Conservation (phyloP, 805 yeast genomes). For the Saccharomycopsis synnaedendra region DNA sequence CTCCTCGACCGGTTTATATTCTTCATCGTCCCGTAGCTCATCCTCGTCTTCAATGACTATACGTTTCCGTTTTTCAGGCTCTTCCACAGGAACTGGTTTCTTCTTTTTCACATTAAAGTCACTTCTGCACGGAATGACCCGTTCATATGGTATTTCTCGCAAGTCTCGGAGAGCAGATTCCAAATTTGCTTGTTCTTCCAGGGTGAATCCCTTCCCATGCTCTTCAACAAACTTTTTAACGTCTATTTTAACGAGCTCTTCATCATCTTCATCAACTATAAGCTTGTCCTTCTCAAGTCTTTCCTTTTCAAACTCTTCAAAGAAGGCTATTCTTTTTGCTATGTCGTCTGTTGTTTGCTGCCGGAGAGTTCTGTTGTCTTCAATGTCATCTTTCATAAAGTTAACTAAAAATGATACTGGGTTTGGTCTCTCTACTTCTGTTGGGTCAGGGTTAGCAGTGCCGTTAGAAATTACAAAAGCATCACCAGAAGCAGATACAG, state of each 20-base stretch:
- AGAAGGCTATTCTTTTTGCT: constrained; percentile 20
- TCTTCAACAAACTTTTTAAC: background rate
- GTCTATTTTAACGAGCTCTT: constrained; percentile 17
- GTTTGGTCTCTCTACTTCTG: constrained; percentile 5
- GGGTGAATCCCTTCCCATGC: background rate
- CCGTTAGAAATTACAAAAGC: background rate
- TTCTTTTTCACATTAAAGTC: background rate
- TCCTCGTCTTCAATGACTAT: background rate
- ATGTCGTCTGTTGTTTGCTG: constrained; percentile 42
- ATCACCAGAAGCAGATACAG: constrained; percentile 21
- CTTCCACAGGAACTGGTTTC: background rate
- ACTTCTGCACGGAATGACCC: background rate
- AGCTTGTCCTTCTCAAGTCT: constrained; percentile 17
- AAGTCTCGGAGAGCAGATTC: no score
- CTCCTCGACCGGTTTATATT: background rate
- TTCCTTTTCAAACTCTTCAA: constrained; percentile 17
- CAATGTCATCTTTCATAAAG: constrained; percentile 58
- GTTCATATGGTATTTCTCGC: background rate
- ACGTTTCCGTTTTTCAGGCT: background rate
- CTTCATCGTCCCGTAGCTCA: background rate
- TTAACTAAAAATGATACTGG: constrained; percentile 46
- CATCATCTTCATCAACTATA: constrained; percentile 22
- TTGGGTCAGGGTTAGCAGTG: background rate
- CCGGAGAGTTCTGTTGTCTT: constrained; percentile 50
- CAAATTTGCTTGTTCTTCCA: background rate